Percentiles rank a stretch among this genome's conserved stretches.
Evolutionary conservation across 1,139 yeast genomes (phyloP).

Genomic region (Hanseniaspora gamundiae): DNA sequence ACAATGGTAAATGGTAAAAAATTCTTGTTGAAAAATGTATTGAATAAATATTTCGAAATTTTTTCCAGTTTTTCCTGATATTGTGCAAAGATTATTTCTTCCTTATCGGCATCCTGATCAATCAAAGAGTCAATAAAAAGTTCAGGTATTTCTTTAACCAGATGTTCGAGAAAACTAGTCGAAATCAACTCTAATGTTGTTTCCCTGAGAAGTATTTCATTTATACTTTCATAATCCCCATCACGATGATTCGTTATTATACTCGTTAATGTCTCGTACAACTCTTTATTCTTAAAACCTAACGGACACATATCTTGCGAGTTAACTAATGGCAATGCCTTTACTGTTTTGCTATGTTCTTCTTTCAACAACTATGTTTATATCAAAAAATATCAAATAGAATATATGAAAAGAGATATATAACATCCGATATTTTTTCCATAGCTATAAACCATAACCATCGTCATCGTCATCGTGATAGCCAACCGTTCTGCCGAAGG

Average conservation of each 20-base stretch:
- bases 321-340: too few species aligned
- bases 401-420: too few species aligned
- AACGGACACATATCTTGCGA: constrained; percentile 4
- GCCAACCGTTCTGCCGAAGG: too few species aligned
- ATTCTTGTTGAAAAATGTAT: constrained; percentile 11
- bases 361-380: too few species aligned
- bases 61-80: constrained; percentile 7
- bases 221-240: constrained; percentile 5
- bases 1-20: constrained; percentile 22
- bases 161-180: constrained; percentile 15
- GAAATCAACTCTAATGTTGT: constrained; percentile 11
- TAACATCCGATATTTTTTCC: too few species aligned
- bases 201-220: constrained; percentile 8
- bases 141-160: constrained; percentile 19
- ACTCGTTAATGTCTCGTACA: constrained; percentile 13
- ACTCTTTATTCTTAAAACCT: constrained; percentile 17
- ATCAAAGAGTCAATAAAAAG: constrained; percentile 13
- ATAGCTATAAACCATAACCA: not conserved
- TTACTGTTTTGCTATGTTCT: too few species aligned
- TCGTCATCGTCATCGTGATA: not conserved
- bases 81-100: too few species aligned
- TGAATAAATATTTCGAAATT: constrained; percentile 10
- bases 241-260: constrained; percentile 11
- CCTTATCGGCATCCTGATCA: too few species aligned
- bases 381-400: too few species aligned